phyloP scores from a whole-genome alignment of 2,329 filamentous ascomycete genomes.

The Chaetomiaceae sp. region DNA sequence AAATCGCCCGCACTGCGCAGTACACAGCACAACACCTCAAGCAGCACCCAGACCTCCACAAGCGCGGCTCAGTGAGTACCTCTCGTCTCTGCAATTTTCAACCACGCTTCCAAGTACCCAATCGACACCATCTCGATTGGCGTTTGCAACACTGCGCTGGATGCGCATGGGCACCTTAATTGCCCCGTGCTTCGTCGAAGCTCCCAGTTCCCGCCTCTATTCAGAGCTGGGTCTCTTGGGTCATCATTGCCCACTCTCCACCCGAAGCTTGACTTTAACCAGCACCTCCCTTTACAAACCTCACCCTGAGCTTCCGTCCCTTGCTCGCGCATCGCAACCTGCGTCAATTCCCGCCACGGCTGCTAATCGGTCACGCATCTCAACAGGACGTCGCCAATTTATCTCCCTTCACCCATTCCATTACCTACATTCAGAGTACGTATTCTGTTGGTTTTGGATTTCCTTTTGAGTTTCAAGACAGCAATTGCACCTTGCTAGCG shows the following conservation, averaged over 20 bases:
- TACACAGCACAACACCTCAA: conserved; percentile 14
- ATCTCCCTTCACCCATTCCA: background rate
- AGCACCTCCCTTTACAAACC: background rate
- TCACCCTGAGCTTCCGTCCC: conserved; percentile 8
- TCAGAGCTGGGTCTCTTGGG: conserved; percentile 11
- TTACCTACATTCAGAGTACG: conserved; percentile 31
- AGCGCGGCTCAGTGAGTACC: conserved; percentile 48
- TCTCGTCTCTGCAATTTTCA: conserved; percentile 33
- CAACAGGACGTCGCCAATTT: conserved; percentile 15
- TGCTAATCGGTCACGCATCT: conserved; percentile 15
- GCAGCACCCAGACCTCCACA: conserved; percentile 27
- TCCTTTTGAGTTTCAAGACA: conserved; percentile 32
- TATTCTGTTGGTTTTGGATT: conserved; percentile 20
- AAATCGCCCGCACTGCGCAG: conserved; percentile 45
- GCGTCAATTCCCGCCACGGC: conserved; percentile 6
- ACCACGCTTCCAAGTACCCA: conserved; percentile 37
- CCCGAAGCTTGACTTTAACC: conserved; percentile 12
- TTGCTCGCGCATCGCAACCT: conserved; percentile 16
- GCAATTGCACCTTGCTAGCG: conserved; percentile 28
- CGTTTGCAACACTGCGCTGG: conserved; percentile 8
- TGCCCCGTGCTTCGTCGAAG: conserved; percentile 2
- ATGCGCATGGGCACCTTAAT: background rate
- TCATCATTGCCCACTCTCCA: conserved; percentile 9
- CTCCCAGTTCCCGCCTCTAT: conserved; percentile 7
- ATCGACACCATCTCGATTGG: conserved; percentile 8